phyloP scores from a whole-genome alignment of 306 rosid species.

The Cucumis sativus region DNA sequence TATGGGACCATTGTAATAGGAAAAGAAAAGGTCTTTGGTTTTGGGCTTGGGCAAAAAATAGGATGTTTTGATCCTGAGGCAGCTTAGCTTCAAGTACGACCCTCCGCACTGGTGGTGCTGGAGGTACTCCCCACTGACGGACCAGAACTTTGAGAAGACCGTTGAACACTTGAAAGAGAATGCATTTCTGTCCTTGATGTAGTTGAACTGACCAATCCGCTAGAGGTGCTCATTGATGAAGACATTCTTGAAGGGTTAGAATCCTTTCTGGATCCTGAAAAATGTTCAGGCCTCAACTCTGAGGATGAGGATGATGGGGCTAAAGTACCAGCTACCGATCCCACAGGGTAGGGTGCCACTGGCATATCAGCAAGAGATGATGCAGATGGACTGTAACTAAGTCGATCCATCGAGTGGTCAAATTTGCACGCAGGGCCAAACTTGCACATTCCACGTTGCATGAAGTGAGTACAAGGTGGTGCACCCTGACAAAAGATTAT shows the following conservation, averaged over 20 bases:
- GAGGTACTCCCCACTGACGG: conserved; percentile 21
- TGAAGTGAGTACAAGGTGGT: conserved; percentile 73
- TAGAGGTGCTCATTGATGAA: conserved; percentile 60
- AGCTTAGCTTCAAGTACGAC: conserved; percentile 59
- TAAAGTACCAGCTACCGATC: conserved; percentile 72
- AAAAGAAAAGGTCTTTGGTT: conserved; percentile 48
- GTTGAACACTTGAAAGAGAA: conserved; percentile 42
- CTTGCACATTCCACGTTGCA: conserved; percentile 81
- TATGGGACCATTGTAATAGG: conserved; percentile 30
- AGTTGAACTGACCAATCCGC: conserved; percentile 69
- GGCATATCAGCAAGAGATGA: conserved; percentile 89
- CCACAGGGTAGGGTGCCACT: conserved; percentile 88
- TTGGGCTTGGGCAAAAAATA: conserved; percentile 43
- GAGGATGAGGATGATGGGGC: conserved; percentile 89
- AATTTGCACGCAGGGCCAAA: conserved; percentile 86
- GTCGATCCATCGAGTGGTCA: conserved; percentile 77
- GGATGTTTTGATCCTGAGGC: conserved; percentile 46
- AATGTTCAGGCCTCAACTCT: conserved; percentile 68
- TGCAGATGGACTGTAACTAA: conserved; percentile 89
- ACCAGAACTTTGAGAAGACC: conserved; percentile 51
- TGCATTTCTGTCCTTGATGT: conserved; percentile 40
- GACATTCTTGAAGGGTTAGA: conserved; percentile 63
- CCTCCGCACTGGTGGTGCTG: conserved; percentile 36
- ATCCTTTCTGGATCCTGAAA: conserved; percentile 61
- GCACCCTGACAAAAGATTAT: conserved; percentile 63